Evolutionary conservation across 2,329 filamentous ascomycete genomes (phyloP).

Genomic region (Cladosporium halotolerans): DNA sequence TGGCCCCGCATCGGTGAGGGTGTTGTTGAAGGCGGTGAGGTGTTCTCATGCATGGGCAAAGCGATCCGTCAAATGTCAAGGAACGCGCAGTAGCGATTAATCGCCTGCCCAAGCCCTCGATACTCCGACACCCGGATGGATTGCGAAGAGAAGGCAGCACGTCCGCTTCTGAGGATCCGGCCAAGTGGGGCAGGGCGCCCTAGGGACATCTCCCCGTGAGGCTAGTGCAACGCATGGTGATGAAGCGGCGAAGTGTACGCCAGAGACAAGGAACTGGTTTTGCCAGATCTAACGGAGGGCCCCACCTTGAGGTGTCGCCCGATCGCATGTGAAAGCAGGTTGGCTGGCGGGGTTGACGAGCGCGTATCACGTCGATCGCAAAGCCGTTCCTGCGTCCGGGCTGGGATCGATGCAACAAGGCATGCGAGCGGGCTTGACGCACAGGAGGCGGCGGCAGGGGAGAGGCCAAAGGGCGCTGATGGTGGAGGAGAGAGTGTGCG

Average conservation of each 20-base stretch:
- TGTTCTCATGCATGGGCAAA: no score
- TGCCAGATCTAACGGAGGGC: slow-evolving; percentile 8
- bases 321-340: slow-evolving; percentile 11
- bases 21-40: no score
- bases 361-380: neutral
- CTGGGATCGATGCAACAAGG: slow-evolving; percentile 1
- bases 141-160: neutral
- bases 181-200: slow-evolving; percentile 9
- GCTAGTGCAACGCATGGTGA: slow-evolving; percentile 11
- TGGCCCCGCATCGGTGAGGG: no score
- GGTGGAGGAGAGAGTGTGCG: neutral
- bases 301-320: slow-evolving; percentile 1
- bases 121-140: neutral
- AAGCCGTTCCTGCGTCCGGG: slow-evolving; percentile 4
- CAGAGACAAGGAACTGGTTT: slow-evolving; percentile 12
- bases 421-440: slow-evolving; percentile 4
- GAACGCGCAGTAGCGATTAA: no score
- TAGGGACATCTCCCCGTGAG: slow-evolving; percentile 9
- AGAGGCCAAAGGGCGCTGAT: neutral
- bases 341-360: neutral
- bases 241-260: neutral
- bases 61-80: no score
- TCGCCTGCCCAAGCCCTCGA: neutral
- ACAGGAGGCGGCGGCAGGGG: neutral
- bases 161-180: slow-evolving; percentile 9